Conservation (phyloP, 305 asterid genomes). For the Fraxinus xanthoxyloides region DNA sequence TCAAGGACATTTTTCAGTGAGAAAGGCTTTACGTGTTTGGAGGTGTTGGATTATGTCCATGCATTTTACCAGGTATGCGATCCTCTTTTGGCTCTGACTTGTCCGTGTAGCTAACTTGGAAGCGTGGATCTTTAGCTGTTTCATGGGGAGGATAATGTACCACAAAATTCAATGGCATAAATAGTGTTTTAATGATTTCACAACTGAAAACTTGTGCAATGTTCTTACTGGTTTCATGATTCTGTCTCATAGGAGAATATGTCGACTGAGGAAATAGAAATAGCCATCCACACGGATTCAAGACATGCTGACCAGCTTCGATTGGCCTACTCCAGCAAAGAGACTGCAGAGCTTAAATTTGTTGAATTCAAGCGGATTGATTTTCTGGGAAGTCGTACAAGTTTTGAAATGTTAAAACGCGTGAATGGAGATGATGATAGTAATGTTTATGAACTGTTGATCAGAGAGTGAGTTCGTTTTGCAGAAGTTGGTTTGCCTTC, state of each 20-base stretch:
- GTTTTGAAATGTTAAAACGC: constrained; percentile 93
- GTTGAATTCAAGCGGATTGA: constrained; percentile 65
- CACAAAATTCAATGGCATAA: not conserved
- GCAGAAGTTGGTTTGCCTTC: not conserved
- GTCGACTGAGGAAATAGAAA: constrained; percentile 74
- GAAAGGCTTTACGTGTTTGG: constrained; percentile 78
- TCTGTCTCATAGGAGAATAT: constrained; percentile 49
- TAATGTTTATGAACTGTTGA: constrained; percentile 75
- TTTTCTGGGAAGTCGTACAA: constrained; percentile 83
- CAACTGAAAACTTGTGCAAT: not conserved
- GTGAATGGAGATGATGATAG: constrained; percentile 70
- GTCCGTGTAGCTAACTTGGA: not conserved
- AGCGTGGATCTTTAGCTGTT: not conserved
- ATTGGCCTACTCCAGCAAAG: constrained; percentile 55
- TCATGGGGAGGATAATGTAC: not conserved
- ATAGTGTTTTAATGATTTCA: not conserved
- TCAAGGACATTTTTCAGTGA: constrained; percentile 80
- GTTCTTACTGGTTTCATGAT: constrained; percentile 1
- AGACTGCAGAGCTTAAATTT: constrained; percentile 32
- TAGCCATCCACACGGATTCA: constrained; percentile 87
- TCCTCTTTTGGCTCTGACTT: not conserved
- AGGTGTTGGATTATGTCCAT: constrained; percentile 68
- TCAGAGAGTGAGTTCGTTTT: constrained; percentile 51
- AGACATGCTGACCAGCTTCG: constrained; percentile 84
- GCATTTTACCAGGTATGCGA: constrained; percentile 80